A percentile compares a stretch with the other conserved stretches of the same genome.
Conservation (phyloP, 2,329 filamentous ascomycete species). For the Alternaria ventricosa region DNA sequence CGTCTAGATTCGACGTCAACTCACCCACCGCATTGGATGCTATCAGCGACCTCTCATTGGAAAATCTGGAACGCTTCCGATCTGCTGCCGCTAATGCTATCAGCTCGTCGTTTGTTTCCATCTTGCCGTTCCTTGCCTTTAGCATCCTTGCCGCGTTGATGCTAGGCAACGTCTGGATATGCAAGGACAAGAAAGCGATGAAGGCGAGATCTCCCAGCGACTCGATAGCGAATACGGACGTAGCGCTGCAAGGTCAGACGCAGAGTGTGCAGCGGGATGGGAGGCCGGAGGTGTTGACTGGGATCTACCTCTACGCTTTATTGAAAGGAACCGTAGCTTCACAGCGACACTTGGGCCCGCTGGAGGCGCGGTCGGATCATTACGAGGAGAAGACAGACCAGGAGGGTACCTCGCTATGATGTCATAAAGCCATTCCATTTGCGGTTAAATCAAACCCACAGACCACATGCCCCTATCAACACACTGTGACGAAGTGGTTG, state of each 20-base stretch:
- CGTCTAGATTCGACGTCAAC: background rate
- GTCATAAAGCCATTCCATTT: background rate
- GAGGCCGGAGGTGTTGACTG: background rate
- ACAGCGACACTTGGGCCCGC: background rate
- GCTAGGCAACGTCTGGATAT: slow-evolving; percentile 55
- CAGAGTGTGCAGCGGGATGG: slow-evolving; percentile 1
- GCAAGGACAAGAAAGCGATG: background rate
- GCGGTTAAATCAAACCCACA: background rate
- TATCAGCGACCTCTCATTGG: background rate
- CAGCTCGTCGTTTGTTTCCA: slow-evolving; percentile 66
- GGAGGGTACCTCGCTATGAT: background rate
- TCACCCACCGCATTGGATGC: background rate
- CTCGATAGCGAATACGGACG: background rate
- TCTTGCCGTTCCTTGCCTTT: slow-evolving; percentile 62
- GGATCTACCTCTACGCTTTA: background rate
- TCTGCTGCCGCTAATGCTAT: slow-evolving; percentile 56
- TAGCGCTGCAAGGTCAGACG: background rate
- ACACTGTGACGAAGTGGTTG: background rate
- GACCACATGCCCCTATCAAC: background rate
- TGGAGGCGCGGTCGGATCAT: background rate
- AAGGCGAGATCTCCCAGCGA: background rate
- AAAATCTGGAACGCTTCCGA: background rate
- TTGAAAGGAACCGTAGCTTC: background rate
- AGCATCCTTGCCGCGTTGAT: slow-evolving; percentile 49
- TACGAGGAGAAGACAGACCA: background rate